Percentiles rank a stretch among this genome's conserved stretches.
These are phyloP conservation scores for Clathrus columnatus DNA, from an alignment of 768 basidiomycete species.

Conservation along the genomic window DNA sequence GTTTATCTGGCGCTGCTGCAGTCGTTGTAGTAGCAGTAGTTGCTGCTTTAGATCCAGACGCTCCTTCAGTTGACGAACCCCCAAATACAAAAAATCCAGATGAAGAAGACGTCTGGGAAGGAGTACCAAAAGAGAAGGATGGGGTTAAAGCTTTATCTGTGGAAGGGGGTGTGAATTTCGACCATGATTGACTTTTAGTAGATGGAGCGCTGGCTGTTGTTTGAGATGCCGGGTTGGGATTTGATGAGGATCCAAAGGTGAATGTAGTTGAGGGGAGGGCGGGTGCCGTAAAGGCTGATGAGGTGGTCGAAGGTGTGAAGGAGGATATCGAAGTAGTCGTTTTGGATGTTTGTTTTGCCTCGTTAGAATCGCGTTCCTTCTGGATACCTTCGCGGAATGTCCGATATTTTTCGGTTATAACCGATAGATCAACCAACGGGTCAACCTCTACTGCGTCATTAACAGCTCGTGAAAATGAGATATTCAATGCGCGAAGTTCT, in stretches of 20 bases:
- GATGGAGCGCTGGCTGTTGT: conserved; percentile 16
- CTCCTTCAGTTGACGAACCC: neutral
- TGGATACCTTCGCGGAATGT: conserved; percentile 44
- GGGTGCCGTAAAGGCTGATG: conserved; percentile 10
- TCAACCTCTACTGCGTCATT: conserved; percentile 54
- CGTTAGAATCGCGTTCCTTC: conserved; percentile 38
- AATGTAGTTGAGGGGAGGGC: neutral
- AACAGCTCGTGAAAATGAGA: conserved; percentile 52
- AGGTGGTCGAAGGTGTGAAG: conserved; percentile 11
- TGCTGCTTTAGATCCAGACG: neutral
- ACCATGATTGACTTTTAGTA: conserved; percentile 12
- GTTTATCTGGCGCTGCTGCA: neutral
- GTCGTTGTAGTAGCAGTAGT: neutral
- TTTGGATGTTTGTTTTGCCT: neutral
- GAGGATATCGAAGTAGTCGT: conserved; percentile 9
- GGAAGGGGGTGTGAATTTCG: conserved; percentile 7
- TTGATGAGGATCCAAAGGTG: neutral
- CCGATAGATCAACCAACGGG: conserved; percentile 59
- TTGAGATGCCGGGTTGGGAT: neutral
- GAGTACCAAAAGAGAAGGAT: conserved; percentile 12
- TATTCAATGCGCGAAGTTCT: conserved; percentile 66
- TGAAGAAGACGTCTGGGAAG: neutral
- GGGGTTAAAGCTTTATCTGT: neutral
- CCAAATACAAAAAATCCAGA: neutral
- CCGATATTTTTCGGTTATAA: conserved; percentile 51